A percentile compares a stretch with the other conserved stretches of the same genome.
These are phyloP conservation scores for Paraglomus occultum DNA, from an alignment of 192 early-diverging fungal genomes.

Conservation along the genomic window DNA sequence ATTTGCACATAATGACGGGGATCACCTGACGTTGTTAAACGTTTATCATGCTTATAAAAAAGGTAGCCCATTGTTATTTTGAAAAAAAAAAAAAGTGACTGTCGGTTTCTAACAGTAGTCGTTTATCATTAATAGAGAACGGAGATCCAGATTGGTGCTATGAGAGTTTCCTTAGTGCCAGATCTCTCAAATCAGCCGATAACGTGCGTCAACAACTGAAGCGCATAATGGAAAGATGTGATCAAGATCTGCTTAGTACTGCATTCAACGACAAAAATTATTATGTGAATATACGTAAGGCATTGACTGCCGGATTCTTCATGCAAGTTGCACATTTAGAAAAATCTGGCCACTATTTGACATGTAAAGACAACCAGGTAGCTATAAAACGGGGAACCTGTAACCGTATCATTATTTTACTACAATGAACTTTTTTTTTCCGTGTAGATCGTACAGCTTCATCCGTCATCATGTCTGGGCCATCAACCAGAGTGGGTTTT, in stretches of 20 bases:
- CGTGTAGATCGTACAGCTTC: constrained; percentile 74
- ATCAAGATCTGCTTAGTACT: constrained; percentile 67
- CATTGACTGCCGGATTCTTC: constrained; percentile 91
- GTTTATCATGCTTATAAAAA: constrained; percentile 91
- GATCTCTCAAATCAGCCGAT: constrained; percentile 88
- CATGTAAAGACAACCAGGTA: constrained; percentile 96
- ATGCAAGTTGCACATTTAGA: constrained; percentile 98
- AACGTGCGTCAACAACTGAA: constrained; percentile 88
- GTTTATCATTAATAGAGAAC: constrained; percentile 31
- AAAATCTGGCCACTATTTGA: constrained; percentile 83
- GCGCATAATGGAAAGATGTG: constrained; percentile 74
- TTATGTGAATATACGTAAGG: constrained; percentile 86
- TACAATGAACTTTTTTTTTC: constrained; percentile 12
- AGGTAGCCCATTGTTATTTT: constrained; percentile 42
- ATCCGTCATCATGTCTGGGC: constrained; percentile 86
- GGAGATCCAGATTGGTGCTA: constrained; percentile 88
- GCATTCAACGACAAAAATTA: constrained; percentile 70
- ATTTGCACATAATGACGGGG: constrained; percentile 94
- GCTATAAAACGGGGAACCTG: constrained; percentile 4
- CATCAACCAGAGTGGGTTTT: constrained; percentile 98
- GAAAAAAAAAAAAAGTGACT: background rate
- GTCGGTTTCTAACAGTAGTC: background rate
- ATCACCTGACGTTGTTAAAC: constrained; percentile 95
- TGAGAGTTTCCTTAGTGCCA: constrained; percentile 88
- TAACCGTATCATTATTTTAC: constrained; percentile 8